Evolutionary conservation across 495 filamentous ascomycete species (phyloP), one percentile per base, ranked within the genome.

Genomic region (Penicillium ochrochloron): DNA sequence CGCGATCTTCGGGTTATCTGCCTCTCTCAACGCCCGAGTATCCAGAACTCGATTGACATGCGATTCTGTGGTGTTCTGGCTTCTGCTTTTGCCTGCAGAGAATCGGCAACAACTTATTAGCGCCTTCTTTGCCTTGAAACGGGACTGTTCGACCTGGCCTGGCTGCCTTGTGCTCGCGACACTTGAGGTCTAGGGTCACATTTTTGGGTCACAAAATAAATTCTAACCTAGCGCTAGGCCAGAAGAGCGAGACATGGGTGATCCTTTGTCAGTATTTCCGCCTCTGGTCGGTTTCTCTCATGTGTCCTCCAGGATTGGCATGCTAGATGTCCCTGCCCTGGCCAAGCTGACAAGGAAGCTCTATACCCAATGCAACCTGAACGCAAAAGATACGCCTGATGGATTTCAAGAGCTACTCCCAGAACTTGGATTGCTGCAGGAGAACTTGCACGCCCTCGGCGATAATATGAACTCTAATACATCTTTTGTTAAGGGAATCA

Each of bases 171-270:
- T n/a, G 41, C 25, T 27, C 4, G 25, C 25, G 25, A 27, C 25
- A 27, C 4, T 27, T 27, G 25, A 27, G 25, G 2, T 27, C 25
- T 27, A 4, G 25, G 25, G 25, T 27, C 25, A 27, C 25, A 27
- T 4, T 27, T 27, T 27, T 4, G 25, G 25, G 41, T 2, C 41
- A 5, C 64, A 15, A 51, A 66, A 66, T 27, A 4, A 27, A 27
- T 27, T 27, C 25, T 51, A 14, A 42, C 64, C 53, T 75, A 72
- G 60, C 68, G 72, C 34, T 44, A 17, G 17, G 15, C n/a, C 8
- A 44, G 17, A 8, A 1, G 7, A 8, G 7, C 11, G 33, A 8
- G 11, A 8, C 6, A 35, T 35, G 2, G n/a, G n/a, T n/a, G n/a
- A n/a, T n/a, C n/a, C n/a, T n/a, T n/a, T n/a, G n/a, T n/a, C n/a